Conservation (phyloP, 139 green algal genomes). For the Parachlorella kessleri region DNA sequence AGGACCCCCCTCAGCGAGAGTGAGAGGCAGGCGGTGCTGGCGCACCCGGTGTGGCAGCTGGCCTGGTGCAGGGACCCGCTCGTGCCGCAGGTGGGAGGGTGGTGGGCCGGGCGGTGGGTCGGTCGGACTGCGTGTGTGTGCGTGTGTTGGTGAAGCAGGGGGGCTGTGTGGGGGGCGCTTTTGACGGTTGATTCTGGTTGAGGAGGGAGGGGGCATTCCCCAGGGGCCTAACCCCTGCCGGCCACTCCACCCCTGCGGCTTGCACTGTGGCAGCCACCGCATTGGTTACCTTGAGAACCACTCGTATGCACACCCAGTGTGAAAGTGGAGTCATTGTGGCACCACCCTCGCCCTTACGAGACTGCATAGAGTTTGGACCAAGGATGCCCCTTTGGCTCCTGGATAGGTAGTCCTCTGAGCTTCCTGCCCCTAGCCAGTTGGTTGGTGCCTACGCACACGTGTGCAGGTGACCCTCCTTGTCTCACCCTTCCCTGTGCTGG, state of each 20-base stretch:
- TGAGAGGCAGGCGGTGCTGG: neutral
- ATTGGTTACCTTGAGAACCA: too few relatives aligned
- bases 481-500: neutral
- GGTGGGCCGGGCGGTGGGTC: neutral
- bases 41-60: neutral
- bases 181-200: neutral
- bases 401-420: too few relatives aligned
- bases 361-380: too few relatives aligned
- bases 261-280: neutral
- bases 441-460: too few relatives aligned
- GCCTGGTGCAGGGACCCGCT: neutral
- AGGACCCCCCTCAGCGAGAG: neutral
- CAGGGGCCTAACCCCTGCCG: neutral
- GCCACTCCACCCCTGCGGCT: too few relatives aligned
- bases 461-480: too few relatives aligned
- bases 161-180: neutral
- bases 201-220: neutral
- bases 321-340: too few relatives aligned
- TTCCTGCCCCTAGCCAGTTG: too few relatives aligned
- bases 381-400: too few relatives aligned
- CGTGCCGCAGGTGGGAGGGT: neutral
- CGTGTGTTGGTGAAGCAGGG: neutral
- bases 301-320: too few relatives aligned
- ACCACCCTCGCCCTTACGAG: too few relatives aligned
- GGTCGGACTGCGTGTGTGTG: neutral